Evolutionary conservation across 2,329 filamentous ascomycete species (phyloP).

Genomic region (Tolypocladium ophioglossoides): DNA sequence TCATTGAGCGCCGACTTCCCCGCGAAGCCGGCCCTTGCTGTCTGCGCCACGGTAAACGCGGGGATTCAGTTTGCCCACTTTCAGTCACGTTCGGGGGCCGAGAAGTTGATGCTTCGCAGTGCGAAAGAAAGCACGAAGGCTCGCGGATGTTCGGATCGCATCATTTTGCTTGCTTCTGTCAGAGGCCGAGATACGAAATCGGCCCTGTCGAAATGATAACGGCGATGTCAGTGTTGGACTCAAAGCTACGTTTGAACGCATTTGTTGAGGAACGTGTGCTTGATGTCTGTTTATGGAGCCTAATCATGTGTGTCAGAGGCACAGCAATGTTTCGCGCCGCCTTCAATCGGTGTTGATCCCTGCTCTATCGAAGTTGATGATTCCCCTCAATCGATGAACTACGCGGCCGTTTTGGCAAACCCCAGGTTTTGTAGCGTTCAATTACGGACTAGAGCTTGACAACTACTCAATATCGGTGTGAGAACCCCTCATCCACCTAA

Average conservation of each 20-base stretch:
- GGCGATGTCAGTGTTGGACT: not conserved
- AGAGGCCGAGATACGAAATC: too few species aligned
- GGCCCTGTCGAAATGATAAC: not conserved
- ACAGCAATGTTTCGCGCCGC: not conserved
- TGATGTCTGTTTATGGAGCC: not conserved
- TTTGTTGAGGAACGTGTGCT: not conserved
- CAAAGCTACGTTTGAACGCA: too few species aligned
- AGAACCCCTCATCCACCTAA: too few species aligned
- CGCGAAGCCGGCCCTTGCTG: not conserved
- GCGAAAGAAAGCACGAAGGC: too few species aligned
- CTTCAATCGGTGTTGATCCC: not conserved
- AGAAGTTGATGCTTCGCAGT: too few species aligned
- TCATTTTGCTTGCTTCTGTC: not conserved
- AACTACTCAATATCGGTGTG: too few species aligned
- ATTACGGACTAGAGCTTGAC: not conserved
- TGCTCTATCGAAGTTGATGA: not conserved
- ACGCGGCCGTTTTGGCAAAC: too few species aligned
- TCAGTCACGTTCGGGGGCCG: not conserved
- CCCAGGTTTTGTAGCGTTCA: too few species aligned
- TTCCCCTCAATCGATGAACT: too few species aligned
- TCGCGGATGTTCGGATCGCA: not conserved
- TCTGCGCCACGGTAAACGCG: not conserved
- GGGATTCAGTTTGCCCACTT: not conserved
- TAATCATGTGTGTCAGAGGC: too few species aligned
- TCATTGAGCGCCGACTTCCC: not conserved